phyloP scores from a whole-genome alignment of 129 eudicot species.

The Helianthus tuberosus region DNA sequence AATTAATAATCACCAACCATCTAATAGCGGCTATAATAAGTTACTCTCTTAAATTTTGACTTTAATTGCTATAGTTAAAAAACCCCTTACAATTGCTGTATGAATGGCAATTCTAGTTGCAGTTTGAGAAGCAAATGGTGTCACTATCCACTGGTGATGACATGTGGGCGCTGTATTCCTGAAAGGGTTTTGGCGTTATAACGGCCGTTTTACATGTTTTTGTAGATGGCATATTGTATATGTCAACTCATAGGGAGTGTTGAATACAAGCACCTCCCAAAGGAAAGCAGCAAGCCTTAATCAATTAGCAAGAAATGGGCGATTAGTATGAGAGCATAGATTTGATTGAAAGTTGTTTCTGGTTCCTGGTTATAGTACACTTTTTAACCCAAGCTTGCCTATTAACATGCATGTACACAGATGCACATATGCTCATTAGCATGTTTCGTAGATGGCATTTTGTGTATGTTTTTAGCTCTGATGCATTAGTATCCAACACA shows the following conservation, averaged over 20 bases:
- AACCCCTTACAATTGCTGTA: not conserved
- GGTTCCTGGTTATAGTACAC: not conserved
- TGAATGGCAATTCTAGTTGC: conserved; percentile 8
- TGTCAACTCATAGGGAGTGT: conserved; percentile 1
- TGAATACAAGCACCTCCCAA: not conserved
- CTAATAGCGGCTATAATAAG: not conserved
- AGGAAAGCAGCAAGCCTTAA: conserved; percentile 16
- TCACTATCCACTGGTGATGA: conserved; percentile 9
- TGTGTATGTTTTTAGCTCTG: not conserved
- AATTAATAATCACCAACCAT: not conserved
- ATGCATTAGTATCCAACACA: not conserved
- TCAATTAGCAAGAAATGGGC: not conserved
- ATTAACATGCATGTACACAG: conserved; percentile 5
- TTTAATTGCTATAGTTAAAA: not conserved
- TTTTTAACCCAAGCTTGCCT: conserved; percentile 5
- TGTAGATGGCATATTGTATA: not conserved
- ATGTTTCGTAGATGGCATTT: too few relatives aligned
- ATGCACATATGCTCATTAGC: not conserved
- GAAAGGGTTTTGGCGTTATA: not conserved
- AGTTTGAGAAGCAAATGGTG: conserved; percentile 10
- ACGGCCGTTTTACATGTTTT: not conserved
- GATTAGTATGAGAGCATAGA: conserved; percentile 4
- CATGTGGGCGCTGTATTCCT: conserved; percentile 8
- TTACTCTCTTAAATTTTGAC: not conserved
- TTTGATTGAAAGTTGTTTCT: conserved; percentile 4